Conservation (phyloP, 164 flowering plant species). For the Echeveria elegans region DNA sequence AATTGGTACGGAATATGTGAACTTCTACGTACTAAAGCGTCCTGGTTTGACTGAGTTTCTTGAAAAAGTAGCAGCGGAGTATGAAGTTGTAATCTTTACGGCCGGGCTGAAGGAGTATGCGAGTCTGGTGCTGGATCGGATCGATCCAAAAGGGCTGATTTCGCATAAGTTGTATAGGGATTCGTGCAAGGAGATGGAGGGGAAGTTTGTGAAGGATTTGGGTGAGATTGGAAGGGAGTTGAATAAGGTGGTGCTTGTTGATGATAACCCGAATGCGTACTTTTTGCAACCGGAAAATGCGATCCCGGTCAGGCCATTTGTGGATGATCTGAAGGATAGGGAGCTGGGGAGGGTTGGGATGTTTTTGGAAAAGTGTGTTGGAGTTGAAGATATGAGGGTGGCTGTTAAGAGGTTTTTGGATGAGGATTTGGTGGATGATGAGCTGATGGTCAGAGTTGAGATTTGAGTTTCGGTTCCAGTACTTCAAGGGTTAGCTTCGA, state of each 20-base stretch:
- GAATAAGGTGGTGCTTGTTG: conserved; percentile 51
- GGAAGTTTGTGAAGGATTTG: no score
- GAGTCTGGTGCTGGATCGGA: conserved; percentile 46
- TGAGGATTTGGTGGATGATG: no score
- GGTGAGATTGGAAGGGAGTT: conserved; percentile 78
- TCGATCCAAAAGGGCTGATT: conserved; percentile 43
- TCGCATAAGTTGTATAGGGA: conserved; percentile 66
- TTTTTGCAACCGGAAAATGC: conserved; percentile 62
- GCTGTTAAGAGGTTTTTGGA: no score
- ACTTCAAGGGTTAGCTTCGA: no score
- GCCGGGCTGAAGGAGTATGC: conserved; percentile 82
- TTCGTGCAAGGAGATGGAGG: conserved; percentile 52
- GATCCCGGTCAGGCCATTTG: conserved; percentile 48
- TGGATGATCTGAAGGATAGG: conserved; percentile 40
- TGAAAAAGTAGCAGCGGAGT: conserved; percentile 30
- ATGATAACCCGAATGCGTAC: conserved; percentile 71
- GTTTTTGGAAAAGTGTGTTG: conserved; percentile 35
- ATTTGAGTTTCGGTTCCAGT: no score
- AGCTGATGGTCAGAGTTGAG: no score
- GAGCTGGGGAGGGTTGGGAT: conserved; percentile 40
- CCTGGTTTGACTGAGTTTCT: conserved; percentile 66
- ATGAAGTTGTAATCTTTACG: conserved; percentile 71
- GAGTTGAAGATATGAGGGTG: conserved; percentile 55
- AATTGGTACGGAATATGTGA: conserved; percentile 43
- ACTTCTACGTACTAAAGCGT: conserved; percentile 66